These are phyloP conservation scores for Butyriboletus loyo DNA, from an alignment of 768 basidiomycete genomes.

Conservation along the genomic window DNA sequence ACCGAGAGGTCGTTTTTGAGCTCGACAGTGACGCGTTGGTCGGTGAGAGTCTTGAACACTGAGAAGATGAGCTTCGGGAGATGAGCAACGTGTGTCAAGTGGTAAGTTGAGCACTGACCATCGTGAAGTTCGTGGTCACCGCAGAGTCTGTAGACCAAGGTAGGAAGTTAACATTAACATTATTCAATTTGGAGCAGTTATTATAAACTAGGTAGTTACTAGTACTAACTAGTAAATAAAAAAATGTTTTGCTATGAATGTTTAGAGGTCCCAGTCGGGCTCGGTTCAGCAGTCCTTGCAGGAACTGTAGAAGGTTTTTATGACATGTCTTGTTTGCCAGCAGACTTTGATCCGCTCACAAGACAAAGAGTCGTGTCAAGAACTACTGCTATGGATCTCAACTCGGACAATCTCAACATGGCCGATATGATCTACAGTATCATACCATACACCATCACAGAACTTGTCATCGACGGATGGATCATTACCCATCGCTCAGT, in stretches of 20 bases:
- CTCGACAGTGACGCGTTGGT: constrained; percentile 95
- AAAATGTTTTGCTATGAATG: no score
- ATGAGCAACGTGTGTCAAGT: constrained; percentile 6
- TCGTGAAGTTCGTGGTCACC: constrained; percentile 13
- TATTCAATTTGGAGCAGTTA: no score
- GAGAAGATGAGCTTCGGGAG: constrained; percentile 77
- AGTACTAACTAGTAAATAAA: no score
- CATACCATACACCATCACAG: background rate
- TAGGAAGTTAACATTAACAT: background rate
- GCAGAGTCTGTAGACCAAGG: background rate
- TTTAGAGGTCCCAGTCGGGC: no score
- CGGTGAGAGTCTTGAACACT: constrained; percentile 98
- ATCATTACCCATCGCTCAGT: constrained; percentile 14
- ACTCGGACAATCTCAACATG: background rate
- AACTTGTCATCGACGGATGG: background rate
- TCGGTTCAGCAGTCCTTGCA: no score
- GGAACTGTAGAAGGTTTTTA: no score
- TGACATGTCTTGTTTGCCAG: no score
- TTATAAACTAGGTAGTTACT: no score
- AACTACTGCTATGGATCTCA: background rate
- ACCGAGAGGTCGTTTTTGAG: constrained; percentile 99
- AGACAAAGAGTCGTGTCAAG: no score
- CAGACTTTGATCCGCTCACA: no score
- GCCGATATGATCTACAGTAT: background rate
- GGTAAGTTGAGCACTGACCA: constrained; percentile 20